These are phyloP conservation scores for Podaxis rugospora DNA, from an alignment of 768 basidiomycete species.

Conservation along the genomic window DNA sequence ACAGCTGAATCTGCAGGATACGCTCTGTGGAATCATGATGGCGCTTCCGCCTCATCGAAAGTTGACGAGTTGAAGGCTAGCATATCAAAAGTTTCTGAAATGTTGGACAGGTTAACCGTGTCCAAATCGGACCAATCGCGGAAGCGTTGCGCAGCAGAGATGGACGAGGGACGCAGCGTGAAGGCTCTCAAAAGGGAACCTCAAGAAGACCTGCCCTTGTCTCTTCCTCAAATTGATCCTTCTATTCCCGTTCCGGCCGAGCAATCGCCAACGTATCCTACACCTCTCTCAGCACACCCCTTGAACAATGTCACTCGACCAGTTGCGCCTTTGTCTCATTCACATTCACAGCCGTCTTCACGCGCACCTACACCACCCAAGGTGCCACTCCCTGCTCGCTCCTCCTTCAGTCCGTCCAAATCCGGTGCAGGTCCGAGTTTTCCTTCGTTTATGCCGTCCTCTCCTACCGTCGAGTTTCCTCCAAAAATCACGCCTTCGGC, in stretches of 20 bases:
- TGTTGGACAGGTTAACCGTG: constrained; percentile 32
- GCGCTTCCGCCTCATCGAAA: constrained; percentile 41
- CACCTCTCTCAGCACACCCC: constrained; percentile 15
- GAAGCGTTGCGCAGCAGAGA: constrained; percentile 40
- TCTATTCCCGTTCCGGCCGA: constrained; percentile 13
- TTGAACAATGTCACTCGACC: neutral
- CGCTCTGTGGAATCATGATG: constrained; percentile 44
- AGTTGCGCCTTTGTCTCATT: constrained; percentile 14
- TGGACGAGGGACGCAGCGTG: constrained; percentile 37
- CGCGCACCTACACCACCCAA: constrained; percentile 28
- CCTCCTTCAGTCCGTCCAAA: constrained; percentile 25
- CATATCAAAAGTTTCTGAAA: constrained; percentile 48
- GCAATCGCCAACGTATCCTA: constrained; percentile 15
- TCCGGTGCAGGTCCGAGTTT: constrained; percentile 19
- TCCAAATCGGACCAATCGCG: constrained; percentile 31
- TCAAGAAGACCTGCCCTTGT: constrained; percentile 35
- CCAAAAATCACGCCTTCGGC: constrained; percentile 16
- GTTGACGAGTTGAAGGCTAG: constrained; percentile 55
- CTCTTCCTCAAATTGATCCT: constrained; percentile 19
- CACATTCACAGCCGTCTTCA: constrained; percentile 33
- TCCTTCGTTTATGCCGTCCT: constrained; percentile 18
- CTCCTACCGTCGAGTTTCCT: constrained; percentile 18
- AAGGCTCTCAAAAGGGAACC: constrained; percentile 48
- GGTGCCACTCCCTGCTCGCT: constrained; percentile 21
- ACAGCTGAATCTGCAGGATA: constrained; percentile 55